phyloP scores from a whole-genome alignment of 306 rosid species.

The Pachyrhizus erosus region DNA sequence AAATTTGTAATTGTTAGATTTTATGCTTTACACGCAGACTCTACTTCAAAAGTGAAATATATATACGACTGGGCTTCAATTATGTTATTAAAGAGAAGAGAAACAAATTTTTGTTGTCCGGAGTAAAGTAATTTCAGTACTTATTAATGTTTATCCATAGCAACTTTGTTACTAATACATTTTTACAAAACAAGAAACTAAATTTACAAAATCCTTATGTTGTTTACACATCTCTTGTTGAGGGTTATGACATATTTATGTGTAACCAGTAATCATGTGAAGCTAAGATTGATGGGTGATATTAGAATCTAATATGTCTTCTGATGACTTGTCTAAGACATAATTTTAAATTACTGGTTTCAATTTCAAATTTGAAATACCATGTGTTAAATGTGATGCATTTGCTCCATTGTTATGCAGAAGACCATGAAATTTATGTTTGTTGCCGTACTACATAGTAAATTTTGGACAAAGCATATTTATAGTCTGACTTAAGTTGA shows the following conservation, averaged over 20 bases:
- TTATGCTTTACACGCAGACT: not conserved
- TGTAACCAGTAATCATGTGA: not conserved
- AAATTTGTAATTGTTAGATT: slow-evolving; percentile 17
- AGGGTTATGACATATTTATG: not conserved
- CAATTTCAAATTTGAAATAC: slow-evolving; percentile 14
- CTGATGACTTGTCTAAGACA: not conserved
- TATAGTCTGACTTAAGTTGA: slow-evolving; percentile 27
- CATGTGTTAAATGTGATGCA: not conserved
- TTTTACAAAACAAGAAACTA: not conserved
- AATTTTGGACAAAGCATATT: slow-evolving; percentile 9
- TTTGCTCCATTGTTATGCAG: not conserved
- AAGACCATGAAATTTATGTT: slow-evolving; percentile 4
- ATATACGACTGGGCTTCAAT: not conserved
- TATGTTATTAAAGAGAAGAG: not conserved
- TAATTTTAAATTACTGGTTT: slow-evolving; percentile 17
- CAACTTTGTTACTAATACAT: not conserved
- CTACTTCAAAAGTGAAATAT: not conserved
- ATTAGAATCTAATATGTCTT: not conserved
- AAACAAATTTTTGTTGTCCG: not conserved
- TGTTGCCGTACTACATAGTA: slow-evolving; percentile 6
- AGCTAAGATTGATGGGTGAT: not conserved
- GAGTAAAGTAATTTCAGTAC: not conserved
- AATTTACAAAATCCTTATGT: not conserved
- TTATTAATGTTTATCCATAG: not conserved
- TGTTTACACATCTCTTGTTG: not conserved